A percentile compares a stretch with the other conserved stretches of the same genome.
Conservation (phyloP, 2,329 filamentous ascomycete genomes). For the Thyridium curvatum region DNA sequence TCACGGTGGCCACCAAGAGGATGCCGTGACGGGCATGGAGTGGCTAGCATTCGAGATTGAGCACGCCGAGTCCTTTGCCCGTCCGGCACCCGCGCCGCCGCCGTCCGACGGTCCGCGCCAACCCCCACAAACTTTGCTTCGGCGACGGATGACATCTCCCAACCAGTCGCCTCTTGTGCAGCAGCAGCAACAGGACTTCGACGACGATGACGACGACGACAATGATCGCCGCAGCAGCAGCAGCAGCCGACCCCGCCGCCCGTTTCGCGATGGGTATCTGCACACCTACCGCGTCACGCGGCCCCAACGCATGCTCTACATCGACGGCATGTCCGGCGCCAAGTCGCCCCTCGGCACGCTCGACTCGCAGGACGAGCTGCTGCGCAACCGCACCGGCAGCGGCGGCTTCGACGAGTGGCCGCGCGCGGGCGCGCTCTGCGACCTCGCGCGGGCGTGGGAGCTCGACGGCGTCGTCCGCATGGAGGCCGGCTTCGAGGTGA, state of each 20-base stretch:
- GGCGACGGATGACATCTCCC: background rate
- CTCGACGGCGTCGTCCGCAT: slow-evolving; percentile 58
- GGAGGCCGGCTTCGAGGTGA: slow-evolving; percentile 66
- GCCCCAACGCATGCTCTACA: slow-evolving; percentile 55
- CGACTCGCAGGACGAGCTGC: slow-evolving; percentile 58
- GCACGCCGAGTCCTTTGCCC: slow-evolving; percentile 62
- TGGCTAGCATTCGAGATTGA: slow-evolving; percentile 76
- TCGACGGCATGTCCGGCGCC: slow-evolving; percentile 65
- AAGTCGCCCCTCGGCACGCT: slow-evolving; percentile 61
- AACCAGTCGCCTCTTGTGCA: too few relatives aligned
- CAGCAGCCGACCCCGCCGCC: too few relatives aligned
- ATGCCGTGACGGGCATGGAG: slow-evolving; percentile 45
- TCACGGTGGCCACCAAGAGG: slow-evolving; percentile 47
- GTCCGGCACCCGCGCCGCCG: slow-evolving; percentile 5
- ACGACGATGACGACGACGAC: too few relatives aligned
- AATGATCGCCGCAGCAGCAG: too few relatives aligned
- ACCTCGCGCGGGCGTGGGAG: slow-evolving; percentile 40
- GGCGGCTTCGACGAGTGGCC: slow-evolving; percentile 28
- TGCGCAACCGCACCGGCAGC: slow-evolving; percentile 22
- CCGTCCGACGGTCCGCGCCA: background rate
- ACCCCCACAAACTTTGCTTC: background rate
- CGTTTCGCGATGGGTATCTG: slow-evolving; percentile 49
- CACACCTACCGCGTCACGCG: slow-evolving; percentile 59
- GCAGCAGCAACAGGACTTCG: too few relatives aligned
- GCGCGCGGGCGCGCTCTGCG: slow-evolving; percentile 51